Conservation (phyloP, 768 basidiomycete species). For the Rhodosporidiobolus odoratus region DNA sequence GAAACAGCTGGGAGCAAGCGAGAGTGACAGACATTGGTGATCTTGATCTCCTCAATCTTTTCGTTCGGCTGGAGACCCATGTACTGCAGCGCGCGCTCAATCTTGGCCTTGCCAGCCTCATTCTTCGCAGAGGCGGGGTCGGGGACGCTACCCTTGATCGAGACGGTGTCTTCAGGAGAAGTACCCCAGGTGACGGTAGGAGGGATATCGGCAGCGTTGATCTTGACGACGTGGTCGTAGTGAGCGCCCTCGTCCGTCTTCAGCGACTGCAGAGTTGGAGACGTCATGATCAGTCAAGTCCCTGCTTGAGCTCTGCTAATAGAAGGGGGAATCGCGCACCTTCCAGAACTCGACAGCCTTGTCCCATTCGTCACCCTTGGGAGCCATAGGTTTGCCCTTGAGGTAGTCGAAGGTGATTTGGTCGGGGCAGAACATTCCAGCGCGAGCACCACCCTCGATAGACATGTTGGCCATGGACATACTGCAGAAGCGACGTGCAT, state of each 20-base stretch:
- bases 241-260: conserved; percentile 73
- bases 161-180: conserved; percentile 78
- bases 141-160: conserved; percentile 75
- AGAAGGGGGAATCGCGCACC: conserved; percentile 13
- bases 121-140: conserved; percentile 65
- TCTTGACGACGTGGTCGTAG: conserved; percentile 74
- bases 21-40: conserved; percentile 59
- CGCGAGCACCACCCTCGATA: conserved; percentile 86
- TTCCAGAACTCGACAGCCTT: conserved; percentile 76
- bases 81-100: conserved; percentile 70
- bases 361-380: conserved; percentile 76
- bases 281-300: neutral
- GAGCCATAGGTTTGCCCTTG: conserved; percentile 69
- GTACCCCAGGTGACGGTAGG: conserved; percentile 92
- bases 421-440: conserved; percentile 84
- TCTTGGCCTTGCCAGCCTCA: conserved; percentile 61
- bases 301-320: neutral
- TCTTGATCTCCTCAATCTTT: conserved; percentile 66
- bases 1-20: neutral
- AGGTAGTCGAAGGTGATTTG: conserved; percentile 81
- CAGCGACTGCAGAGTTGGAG: conserved; percentile 52
- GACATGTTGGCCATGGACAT: conserved; percentile 77
- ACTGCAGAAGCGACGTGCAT: neutral
- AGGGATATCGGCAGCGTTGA: conserved; percentile 75
- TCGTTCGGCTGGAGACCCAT: conserved; percentile 79